phyloP scores from a whole-genome alignment of 2,329 filamentous ascomycete species.

The Fusarium vanettenii region DNA sequence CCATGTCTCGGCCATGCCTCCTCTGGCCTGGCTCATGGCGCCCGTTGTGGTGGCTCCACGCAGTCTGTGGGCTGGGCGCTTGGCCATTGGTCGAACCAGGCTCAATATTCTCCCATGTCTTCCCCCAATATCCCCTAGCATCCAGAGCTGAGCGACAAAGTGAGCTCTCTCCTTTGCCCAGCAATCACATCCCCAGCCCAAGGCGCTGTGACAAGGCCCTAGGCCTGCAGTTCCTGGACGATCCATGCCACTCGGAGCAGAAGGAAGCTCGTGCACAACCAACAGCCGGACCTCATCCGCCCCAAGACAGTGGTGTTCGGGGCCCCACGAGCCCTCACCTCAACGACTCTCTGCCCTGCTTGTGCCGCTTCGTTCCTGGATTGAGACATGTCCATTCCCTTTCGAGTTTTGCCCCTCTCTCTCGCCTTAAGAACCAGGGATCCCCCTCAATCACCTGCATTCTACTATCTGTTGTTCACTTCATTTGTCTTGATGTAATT shows the following conservation, averaged over 20 bases:
- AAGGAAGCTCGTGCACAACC: constrained; percentile 35
- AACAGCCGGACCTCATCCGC: constrained; percentile 35
- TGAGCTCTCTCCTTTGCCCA: constrained; percentile 30
- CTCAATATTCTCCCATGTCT: constrained; percentile 27
- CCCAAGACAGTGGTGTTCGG: constrained; percentile 34
- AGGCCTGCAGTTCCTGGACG: constrained; percentile 37
- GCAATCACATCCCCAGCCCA: constrained; percentile 39
- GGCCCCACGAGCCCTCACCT: constrained; percentile 37
- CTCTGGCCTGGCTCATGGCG: constrained; percentile 37
- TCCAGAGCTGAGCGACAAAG: constrained; percentile 26
- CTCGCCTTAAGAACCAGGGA: constrained; percentile 40
- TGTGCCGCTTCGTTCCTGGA: constrained; percentile 49
- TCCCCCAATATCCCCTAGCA: constrained; percentile 22
- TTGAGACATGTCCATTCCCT: constrained; percentile 54
- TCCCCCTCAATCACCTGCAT: constrained; percentile 30
- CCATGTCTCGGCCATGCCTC: constrained; percentile 35
- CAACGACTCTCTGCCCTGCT: constrained; percentile 35
- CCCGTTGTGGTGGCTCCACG: constrained; percentile 36
- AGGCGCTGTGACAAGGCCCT: constrained; percentile 40
- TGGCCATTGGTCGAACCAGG: constrained; percentile 35
- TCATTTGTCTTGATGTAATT: constrained; percentile 13
- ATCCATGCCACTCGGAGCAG: constrained; percentile 39
- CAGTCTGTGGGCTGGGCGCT: constrained; percentile 23
- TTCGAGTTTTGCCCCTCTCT: constrained; percentile 41
- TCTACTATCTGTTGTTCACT: neutral